A percentile compares a stretch with the other conserved stretches of the same genome.
Evolutionary conservation across 345 rosid species (phyloP).

Genomic region (Boechera retrofracta): DNA sequence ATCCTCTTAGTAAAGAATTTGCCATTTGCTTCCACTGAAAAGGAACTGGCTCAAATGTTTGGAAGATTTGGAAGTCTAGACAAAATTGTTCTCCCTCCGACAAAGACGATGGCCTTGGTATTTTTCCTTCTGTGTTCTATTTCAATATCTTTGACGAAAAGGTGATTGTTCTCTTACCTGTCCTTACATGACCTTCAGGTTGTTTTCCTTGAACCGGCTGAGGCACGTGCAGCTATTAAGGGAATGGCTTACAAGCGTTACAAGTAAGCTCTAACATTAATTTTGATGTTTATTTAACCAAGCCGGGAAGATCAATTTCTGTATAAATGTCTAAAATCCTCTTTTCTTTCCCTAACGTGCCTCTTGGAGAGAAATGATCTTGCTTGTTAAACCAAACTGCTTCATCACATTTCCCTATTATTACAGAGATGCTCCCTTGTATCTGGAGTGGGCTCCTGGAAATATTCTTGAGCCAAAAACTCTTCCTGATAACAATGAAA

Average conservation of each 20-base stretch:
- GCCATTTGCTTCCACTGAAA: conserved; percentile 88
- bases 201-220: conserved; percentile 86
- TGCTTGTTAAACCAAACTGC: conserved; percentile 19
- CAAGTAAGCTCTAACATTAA: conserved; percentile 60
- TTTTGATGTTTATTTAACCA: conserved; percentile 22
- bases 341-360: not conserved
- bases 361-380: conserved; percentile 9
- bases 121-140: not conserved
- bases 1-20: conserved; percentile 87
- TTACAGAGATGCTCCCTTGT: conserved; percentile 85
- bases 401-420: conserved; percentile 28
- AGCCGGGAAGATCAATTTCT: conserved; percentile 5
- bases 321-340: conserved; percentile 6
- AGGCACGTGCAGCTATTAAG: conserved; percentile 87
- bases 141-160: not conserved
- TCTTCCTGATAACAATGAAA: conserved; percentile 47
- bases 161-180: conserved; percentile 16
- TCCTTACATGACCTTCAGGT: conserved; percentile 56
- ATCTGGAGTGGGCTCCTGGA: conserved; percentile 95
- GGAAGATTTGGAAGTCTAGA: conserved; percentile 86
- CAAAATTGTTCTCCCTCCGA: conserved; percentile 81
- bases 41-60: conserved; percentile 80
- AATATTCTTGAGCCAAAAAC: conserved; percentile 61
- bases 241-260: conserved; percentile 89
- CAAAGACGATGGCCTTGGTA: conserved; percentile 94